Evolutionary conservation across 2,329 filamentous ascomycete genomes (phyloP).

Genomic region (Claviceps humidiphila): DNA sequence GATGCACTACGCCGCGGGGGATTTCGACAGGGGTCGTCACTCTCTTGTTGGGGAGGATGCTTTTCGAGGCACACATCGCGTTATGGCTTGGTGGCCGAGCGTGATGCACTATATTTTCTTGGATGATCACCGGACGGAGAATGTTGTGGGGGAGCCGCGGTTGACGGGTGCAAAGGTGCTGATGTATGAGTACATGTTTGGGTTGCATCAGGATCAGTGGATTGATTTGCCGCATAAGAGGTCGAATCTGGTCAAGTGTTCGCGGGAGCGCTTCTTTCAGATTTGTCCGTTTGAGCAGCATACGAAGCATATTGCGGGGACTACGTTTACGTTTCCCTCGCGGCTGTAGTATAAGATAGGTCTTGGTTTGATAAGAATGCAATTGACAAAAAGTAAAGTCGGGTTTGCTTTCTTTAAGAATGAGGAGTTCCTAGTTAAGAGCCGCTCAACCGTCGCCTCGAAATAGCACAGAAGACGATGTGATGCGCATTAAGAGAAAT

Average conservation of each 20-base stretch:
- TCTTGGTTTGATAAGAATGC: not conserved
- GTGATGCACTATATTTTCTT: slow-evolving; percentile 51
- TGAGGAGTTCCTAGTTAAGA: too few species aligned
- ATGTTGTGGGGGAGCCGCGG: slow-evolving; percentile 51
- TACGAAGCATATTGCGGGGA: not conserved
- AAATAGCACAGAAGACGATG: too few species aligned
- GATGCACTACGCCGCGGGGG: slow-evolving; percentile 39
- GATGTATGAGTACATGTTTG: slow-evolving; percentile 2
- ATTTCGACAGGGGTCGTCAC: slow-evolving; percentile 46
- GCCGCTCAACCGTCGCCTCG: too few species aligned
- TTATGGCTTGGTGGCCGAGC: slow-evolving; percentile 48
- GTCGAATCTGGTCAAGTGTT: not conserved
- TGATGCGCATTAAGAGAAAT: too few species aligned
- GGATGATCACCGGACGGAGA: slow-evolving; percentile 43
- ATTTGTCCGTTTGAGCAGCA: not conserved
- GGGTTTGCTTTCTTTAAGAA: too few species aligned
- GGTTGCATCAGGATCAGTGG: slow-evolving; percentile 1
- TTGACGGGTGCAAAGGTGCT: not conserved
- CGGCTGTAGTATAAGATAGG: not conserved
- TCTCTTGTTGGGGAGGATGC: slow-evolving; percentile 44
- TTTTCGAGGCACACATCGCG: slow-evolving; percentile 47
- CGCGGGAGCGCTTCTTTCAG: slow-evolving; percentile 2
- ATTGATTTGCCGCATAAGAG: slow-evolving; percentile 1
- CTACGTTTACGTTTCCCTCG: not conserved
- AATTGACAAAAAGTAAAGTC: not conserved